Evolutionary conservation across 352 stramenopile genomes (phyloP).

Genomic region (Elongisporangium anandrum): DNA sequence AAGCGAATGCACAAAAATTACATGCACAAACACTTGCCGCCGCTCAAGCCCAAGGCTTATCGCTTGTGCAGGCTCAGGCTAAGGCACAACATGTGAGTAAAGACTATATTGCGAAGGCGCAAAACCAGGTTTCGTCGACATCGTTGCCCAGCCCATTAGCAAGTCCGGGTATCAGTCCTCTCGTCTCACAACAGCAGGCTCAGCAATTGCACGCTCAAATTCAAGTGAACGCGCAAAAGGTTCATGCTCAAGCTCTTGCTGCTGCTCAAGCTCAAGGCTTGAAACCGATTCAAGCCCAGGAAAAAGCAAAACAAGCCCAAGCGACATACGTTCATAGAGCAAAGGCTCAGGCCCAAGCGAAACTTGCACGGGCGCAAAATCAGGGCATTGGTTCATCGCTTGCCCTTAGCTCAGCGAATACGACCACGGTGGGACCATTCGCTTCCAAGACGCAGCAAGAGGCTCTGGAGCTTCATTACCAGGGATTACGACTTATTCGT

Average conservation of each 20-base stretch:
- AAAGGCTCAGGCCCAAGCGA: slow-evolving; percentile 84
- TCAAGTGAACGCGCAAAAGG: slow-evolving; percentile 87
- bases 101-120: slow-evolving; percentile 87
- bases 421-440: slow-evolving; percentile 35
- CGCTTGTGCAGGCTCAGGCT: slow-evolving; percentile 79
- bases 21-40: slow-evolving; percentile 81
- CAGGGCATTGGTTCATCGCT: slow-evolving; percentile 44
- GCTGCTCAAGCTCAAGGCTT: slow-evolving; percentile 81
- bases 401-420: slow-evolving; percentile 10
- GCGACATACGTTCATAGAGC: slow-evolving; percentile 83
- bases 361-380: slow-evolving; percentile 74
- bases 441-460: slow-evolving; percentile 79
- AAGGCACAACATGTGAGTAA: slow-evolving; percentile 87
- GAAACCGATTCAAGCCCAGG: slow-evolving; percentile 82
- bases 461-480: slow-evolving; percentile 92
- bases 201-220: slow-evolving; percentile 86
- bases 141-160: slow-evolving; percentile 47
- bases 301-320: slow-evolving; percentile 89
- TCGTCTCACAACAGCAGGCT: slow-evolving; percentile 76
- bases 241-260: slow-evolving; percentile 84
- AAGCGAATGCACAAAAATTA: slow-evolving; percentile 86
- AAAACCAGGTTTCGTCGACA: slow-evolving; percentile 74
- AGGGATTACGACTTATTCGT: slow-evolving; percentile 91
- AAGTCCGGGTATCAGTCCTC: slow-evolving; percentile 38
- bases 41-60: slow-evolving; percentile 81